Percentiles rank a stretch among this genome's conserved stretches.
phyloP scores from a whole-genome alignment of 805 yeast genomes.

The Yarrowia porcina region DNA sequence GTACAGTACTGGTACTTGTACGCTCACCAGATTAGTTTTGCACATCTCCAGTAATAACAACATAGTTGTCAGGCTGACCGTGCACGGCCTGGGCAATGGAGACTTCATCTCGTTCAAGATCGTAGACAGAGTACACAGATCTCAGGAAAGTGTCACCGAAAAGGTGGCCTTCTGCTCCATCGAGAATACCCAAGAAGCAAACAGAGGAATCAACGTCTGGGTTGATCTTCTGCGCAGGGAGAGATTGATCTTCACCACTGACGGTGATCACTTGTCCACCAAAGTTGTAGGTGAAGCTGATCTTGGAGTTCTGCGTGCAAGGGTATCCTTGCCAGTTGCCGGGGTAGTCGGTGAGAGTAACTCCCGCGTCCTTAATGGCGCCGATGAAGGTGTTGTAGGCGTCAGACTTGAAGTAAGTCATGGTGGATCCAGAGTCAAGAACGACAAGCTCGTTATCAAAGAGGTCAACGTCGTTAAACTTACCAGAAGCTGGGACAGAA shows the following conservation, averaged over 20 bases:
- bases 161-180: not conserved
- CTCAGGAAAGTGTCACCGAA: conserved; percentile 64
- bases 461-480: conserved; percentile 1
- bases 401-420: conserved; percentile 31
- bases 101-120: conserved; percentile 53
- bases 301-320: conserved; percentile 25
- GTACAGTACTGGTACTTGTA: no score
- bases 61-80: not conserved
- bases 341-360: conserved; percentile 39
- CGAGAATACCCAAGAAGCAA: not conserved
- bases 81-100: conserved; percentile 52
- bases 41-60: not conserved
- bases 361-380: conserved; percentile 38
- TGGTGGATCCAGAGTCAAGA: conserved; percentile 34
- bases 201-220: not conserved
- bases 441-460: conserved; percentile 27
- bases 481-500: not conserved
- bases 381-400: conserved; percentile 37
- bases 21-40: no score
- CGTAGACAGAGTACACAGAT: conserved; percentile 61
- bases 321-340: not conserved
- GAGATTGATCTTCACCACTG: not conserved
- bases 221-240: not conserved
- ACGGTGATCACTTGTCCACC: conserved; percentile 41
- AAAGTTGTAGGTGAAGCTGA: conserved; percentile 46